A percentile compares a stretch with the other conserved stretches of the same genome.
Conservation (phyloP, 176 grass and related monocot genomes). For the Oryza meyeriana region DNA sequence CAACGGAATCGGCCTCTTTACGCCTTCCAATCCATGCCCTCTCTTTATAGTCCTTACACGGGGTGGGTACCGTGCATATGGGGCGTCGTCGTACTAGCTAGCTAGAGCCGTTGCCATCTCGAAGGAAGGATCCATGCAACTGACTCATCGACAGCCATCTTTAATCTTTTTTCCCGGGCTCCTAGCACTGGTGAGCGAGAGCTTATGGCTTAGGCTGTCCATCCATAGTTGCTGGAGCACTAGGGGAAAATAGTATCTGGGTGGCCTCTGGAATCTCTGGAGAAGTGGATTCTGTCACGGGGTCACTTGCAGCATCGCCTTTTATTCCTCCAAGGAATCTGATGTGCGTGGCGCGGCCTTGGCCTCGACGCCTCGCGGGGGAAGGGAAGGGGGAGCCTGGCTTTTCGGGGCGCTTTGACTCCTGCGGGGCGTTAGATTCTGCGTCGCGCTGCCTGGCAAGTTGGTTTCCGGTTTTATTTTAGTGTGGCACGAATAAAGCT, state of each 20-base stretch:
- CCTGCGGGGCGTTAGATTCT: slow-evolving; percentile 33
- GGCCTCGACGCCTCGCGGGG: neutral
- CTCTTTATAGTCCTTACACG: neutral
- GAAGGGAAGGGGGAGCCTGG: neutral
- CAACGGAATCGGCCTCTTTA: slow-evolving; percentile 12
- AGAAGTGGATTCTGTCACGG: slow-evolving; percentile 47
- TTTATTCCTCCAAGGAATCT: slow-evolving; percentile 27
- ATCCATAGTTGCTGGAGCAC: slow-evolving; percentile 59
- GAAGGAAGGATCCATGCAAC: neutral
- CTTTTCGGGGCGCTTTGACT: slow-evolving; percentile 39
- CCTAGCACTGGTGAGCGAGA: slow-evolving; percentile 19
- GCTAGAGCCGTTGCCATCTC: neutral
- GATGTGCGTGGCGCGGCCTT: neutral
- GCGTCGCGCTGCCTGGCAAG: slow-evolving; percentile 19
- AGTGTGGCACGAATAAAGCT: slow-evolving; percentile 36
- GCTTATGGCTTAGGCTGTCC: slow-evolving; percentile 18
- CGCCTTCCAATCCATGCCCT: neutral
- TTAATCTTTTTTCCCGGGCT: neutral
- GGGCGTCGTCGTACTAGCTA: neutral
- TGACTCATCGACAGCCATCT: slow-evolving; percentile 18
- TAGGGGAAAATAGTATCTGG: slow-evolving; percentile 33
- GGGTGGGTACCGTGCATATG: slow-evolving; percentile 2
- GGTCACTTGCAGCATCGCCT: neutral
- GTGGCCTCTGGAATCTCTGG: slow-evolving; percentile 49
- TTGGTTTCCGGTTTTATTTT: slow-evolving; percentile 1